Evolutionary conservation across 2,329 filamentous ascomycete species (phyloP).

Genomic region (Pseudogymnoascus sp.): DNA sequence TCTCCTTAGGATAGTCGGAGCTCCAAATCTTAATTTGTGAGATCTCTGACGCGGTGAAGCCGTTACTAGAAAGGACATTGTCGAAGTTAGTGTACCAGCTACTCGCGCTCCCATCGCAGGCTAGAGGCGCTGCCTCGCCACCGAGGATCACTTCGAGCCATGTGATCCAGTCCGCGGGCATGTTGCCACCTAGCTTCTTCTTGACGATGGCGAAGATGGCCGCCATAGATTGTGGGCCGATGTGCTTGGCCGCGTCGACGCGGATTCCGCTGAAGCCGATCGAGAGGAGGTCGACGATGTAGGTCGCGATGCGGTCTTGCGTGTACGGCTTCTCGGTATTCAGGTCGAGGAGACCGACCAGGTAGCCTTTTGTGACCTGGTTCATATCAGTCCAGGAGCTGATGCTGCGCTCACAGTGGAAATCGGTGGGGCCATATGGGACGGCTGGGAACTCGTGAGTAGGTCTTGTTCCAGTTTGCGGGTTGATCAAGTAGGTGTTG

Average conservation of each 20-base stretch:
- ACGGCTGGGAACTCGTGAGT: constrained; percentile 29
- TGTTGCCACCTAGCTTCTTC: constrained; percentile 26
- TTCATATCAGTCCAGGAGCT: constrained; percentile 28
- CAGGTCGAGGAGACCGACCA: constrained; percentile 25
- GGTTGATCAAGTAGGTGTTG: constrained; percentile 28
- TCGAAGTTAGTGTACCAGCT: constrained; percentile 28
- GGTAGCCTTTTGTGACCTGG: constrained; percentile 28
- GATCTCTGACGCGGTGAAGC: constrained; percentile 24
- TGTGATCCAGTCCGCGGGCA: constrained; percentile 27
- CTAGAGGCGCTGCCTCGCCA: constrained; percentile 25
- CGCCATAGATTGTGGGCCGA: constrained; percentile 25
- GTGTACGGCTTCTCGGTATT: constrained; percentile 30
- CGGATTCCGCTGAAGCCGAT: constrained; percentile 29
- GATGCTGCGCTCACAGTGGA: constrained; percentile 28
- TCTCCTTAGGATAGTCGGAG: constrained; percentile 27
- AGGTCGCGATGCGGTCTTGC: constrained; percentile 29
- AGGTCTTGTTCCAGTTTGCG: constrained; percentile 25
- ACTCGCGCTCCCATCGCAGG: constrained; percentile 24
- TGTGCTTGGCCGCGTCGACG: constrained; percentile 29
- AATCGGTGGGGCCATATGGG: constrained; percentile 30
- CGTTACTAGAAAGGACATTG: constrained; percentile 21
- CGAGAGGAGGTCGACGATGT: constrained; percentile 27
- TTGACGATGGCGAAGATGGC: constrained; percentile 26
- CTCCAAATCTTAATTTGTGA: constrained; percentile 30
- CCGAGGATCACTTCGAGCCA: constrained; percentile 30